These are phyloP conservation scores for Cucumis variabilis DNA, from an alignment of 331 rosid genomes.

Conservation along the genomic window DNA sequence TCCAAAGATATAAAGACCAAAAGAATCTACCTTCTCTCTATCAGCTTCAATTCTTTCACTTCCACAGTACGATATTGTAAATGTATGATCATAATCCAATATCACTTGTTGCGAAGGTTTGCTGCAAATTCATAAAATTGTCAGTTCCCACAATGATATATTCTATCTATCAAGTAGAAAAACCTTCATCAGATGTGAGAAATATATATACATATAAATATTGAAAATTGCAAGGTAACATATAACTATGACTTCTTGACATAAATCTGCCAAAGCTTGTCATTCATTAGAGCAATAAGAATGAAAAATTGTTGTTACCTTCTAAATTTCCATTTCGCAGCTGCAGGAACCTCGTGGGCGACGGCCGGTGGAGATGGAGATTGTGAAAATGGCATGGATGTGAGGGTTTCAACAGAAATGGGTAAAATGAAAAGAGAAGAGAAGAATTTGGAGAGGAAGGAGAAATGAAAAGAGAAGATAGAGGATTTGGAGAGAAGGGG, in stretches of 20 bases:
- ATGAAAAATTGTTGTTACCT: too few relatives aligned
- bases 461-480: too few relatives aligned
- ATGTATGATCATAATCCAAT: constrained; percentile 93
- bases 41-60: constrained; percentile 64
- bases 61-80: constrained; percentile 91
- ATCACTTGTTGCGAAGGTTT: constrained; percentile 87
- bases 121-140: constrained; percentile 63
- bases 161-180: neutral
- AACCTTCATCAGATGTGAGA: constrained; percentile 4
- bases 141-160: constrained; percentile 38
- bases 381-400: too few relatives aligned
- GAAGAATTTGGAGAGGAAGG: too few relatives aligned
- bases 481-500: too few relatives aligned
- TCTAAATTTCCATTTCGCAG: too few relatives aligned
- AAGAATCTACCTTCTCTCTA: constrained; percentile 56
- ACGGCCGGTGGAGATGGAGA: too few relatives aligned
- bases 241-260: neutral
- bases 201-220: too few relatives aligned
- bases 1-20: constrained; percentile 7
- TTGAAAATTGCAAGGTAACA: too few relatives aligned
- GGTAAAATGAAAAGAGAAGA: too few relatives aligned
- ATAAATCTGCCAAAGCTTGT: neutral
- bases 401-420: too few relatives aligned
- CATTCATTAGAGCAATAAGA: neutral
- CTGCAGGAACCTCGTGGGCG: too few relatives aligned